Percentiles rank a stretch among this genome's conserved stretches.
Conservation (phyloP, 1,284 basidiomycete genomes). For the Cutaneotrichosporon sp. region DNA sequence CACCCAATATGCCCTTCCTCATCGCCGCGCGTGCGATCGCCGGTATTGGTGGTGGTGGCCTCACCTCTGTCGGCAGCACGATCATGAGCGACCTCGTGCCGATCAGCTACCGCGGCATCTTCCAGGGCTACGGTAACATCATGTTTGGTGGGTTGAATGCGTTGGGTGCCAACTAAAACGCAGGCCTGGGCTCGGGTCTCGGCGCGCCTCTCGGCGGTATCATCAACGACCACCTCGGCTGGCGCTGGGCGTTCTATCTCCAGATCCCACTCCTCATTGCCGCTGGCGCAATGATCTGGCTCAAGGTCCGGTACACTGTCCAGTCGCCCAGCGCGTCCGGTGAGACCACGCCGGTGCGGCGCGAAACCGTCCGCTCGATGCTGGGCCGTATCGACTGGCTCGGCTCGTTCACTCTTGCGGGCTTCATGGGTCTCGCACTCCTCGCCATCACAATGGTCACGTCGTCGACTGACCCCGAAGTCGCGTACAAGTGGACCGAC, state of each 20-base stretch:
- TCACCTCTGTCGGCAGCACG: slow-evolving; percentile 38
- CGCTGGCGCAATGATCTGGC: slow-evolving; percentile 61
- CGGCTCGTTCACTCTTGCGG: slow-evolving; percentile 71
- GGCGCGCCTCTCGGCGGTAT: slow-evolving; percentile 86
- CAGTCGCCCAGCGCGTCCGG: slow-evolving; percentile 44
- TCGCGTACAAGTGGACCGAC: slow-evolving; percentile 56
- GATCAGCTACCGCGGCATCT: slow-evolving; percentile 77
- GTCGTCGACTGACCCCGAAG: slow-evolving; percentile 35
- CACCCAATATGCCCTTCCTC: slow-evolving; percentile 73
- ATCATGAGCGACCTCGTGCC: slow-evolving; percentile 49
- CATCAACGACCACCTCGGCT: slow-evolving; percentile 74
- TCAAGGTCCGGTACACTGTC: slow-evolving; percentile 58
- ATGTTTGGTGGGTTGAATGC: slow-evolving; percentile 55
- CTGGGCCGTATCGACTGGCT: slow-evolving; percentile 73
- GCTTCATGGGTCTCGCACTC: slow-evolving; percentile 65
- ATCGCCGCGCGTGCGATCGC: slow-evolving; percentile 75
- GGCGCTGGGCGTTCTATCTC: slow-evolving; percentile 58
- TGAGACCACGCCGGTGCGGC: slow-evolving; percentile 58
- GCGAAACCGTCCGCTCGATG: slow-evolving; percentile 59
- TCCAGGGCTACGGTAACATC: slow-evolving; percentile 85
- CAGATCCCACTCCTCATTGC: slow-evolving; percentile 69
- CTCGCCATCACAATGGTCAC: slow-evolving; percentile 71
- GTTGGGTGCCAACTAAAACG: background rate
- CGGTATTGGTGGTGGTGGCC: slow-evolving; percentile 84
- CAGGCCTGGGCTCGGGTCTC: slow-evolving; percentile 49